Percentiles rank a stretch among this genome's conserved stretches.
Evolutionary conservation across 495 filamentous ascomycete genomes (phyloP).

Genomic region (Stereocaulon alpinum): DNA sequence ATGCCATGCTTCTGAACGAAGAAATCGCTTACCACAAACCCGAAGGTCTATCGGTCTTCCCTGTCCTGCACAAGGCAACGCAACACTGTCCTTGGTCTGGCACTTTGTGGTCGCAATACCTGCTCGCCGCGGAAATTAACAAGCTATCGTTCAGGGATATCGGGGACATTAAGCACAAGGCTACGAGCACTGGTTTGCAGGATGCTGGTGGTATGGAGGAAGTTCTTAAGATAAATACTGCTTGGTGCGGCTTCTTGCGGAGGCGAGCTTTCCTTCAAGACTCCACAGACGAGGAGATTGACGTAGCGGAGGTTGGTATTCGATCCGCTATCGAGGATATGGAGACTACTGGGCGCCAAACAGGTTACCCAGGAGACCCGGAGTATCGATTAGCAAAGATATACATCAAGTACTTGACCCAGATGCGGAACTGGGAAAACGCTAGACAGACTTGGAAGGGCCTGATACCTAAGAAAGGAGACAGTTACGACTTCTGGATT

Average conservation of each 20-base stretch:
- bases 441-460: constrained; percentile 67
- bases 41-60: constrained; percentile 33
- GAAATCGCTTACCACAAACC: constrained; percentile 31
- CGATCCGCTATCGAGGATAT: constrained; percentile 75
- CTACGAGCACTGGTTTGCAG: constrained; percentile 71
- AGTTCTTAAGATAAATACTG: constrained; percentile 75
- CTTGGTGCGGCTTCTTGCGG: constrained; percentile 89
- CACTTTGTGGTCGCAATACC: constrained; percentile 77
- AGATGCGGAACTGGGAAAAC: constrained; percentile 55
- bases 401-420: constrained; percentile 78
- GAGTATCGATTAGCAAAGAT: constrained; percentile 81
- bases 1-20: constrained; percentile 58
- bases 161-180: constrained; percentile 81
- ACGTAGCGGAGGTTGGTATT: constrained; percentile 85
- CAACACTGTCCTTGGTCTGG: constrained; percentile 90
- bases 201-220: constrained; percentile 68
- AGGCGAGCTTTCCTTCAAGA: constrained; percentile 66
- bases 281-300: constrained; percentile 77
- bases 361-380: constrained; percentile 71
- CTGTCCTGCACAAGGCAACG: constrained; percentile 62
- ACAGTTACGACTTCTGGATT: constrained; percentile 87
- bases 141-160: constrained; percentile 65
- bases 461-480: constrained; percentile 54
- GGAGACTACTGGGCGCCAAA: constrained; percentile 61
- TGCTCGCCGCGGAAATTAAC: constrained; percentile 70